These are phyloP conservation scores for Groenewaldozyma sp. DNA, from an alignment of 1,139 yeast genomes.

Conservation along the genomic window DNA sequence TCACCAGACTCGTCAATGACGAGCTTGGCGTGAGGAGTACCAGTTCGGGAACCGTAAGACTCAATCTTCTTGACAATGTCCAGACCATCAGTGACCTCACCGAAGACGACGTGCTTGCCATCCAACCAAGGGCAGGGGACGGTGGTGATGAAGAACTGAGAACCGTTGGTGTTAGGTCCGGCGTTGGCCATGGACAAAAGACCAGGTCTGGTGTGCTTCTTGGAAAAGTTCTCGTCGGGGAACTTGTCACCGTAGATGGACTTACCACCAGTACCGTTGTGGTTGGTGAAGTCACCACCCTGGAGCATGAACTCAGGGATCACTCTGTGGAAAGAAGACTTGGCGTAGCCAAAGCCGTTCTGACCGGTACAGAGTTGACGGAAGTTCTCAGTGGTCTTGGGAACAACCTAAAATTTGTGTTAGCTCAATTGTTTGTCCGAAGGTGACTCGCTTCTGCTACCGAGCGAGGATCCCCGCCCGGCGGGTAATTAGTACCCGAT, in stretches of 20 bases:
- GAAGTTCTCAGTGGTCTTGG: conserved; percentile 98
- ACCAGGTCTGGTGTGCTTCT: conserved; percentile 87
- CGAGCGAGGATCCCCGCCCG: too few species aligned
- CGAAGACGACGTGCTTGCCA: conserved; percentile 98
- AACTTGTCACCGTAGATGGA: conserved; percentile 95
- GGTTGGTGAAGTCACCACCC: conserved; percentile 89
- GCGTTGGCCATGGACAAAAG: conserved; percentile 98
- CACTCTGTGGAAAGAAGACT: conserved; percentile 95
- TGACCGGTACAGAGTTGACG: conserved; percentile 95
- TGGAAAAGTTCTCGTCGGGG: conserved; percentile 88
- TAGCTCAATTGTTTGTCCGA: too few species aligned
- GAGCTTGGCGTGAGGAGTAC: conserved; percentile 72
- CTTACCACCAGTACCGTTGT: conserved; percentile 91
- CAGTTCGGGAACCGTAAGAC: conserved; percentile 72
- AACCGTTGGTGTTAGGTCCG: conserved; percentile 99
- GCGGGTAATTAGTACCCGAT: too few species aligned
- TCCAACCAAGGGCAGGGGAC: conserved; percentile 95
- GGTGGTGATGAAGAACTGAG: conserved; percentile 98
- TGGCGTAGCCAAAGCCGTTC: conserved; percentile 92
- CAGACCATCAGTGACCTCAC: conserved; percentile 87
- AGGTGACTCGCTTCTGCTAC: too few species aligned
- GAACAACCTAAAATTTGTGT: conserved; percentile 53
- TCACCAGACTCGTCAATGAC: conserved; percentile 81
- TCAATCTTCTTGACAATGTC: conserved; percentile 92
- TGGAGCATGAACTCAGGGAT: conserved; percentile 98